Evolutionary conservation across 768 basidiomycete species (phyloP).

Genomic region (Cyathus striatus): DNA sequence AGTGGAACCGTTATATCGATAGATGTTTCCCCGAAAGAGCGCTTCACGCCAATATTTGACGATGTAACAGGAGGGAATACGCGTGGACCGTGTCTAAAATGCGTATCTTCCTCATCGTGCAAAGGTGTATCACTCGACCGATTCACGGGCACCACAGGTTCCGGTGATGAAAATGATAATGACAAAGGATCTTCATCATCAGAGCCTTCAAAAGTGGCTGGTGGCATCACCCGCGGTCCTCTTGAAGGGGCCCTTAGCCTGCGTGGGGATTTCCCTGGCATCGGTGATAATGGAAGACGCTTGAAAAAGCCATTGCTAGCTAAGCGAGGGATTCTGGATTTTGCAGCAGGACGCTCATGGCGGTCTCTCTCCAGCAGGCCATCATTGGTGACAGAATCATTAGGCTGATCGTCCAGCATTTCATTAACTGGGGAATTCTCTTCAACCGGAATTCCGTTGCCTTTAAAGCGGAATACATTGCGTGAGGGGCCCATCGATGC

Average conservation of each 20-base stretch:
- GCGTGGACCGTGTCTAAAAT: no score
- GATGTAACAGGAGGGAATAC: not conserved
- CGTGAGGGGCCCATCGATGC: slow-evolving; percentile 2
- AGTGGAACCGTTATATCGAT: not conserved
- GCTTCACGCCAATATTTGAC: not conserved
- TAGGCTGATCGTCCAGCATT: slow-evolving; percentile 2
- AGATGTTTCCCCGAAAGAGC: not conserved
- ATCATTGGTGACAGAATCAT: slow-evolving; percentile 22
- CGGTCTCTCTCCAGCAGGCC: slow-evolving; percentile 16
- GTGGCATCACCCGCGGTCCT: slow-evolving; percentile 7
- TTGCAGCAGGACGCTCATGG: not conserved
- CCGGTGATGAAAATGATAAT: slow-evolving; percentile 18
- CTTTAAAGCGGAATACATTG: slow-evolving; percentile 10
- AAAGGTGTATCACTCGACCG: no score
- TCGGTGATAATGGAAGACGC: slow-evolving; percentile 61
- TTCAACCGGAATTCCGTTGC: slow-evolving; percentile 20
- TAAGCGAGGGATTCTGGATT: not conserved
- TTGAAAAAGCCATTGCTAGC: slow-evolving; percentile 41
- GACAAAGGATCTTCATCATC: slow-evolving; percentile 33
- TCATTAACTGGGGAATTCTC: no score
- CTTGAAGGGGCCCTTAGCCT: slow-evolving; percentile 56
- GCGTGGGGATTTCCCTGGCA: slow-evolving; percentile 50
- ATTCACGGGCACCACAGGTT: not conserved
- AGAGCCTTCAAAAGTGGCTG: slow-evolving; percentile 10
- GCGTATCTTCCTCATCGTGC: no score